Evolutionary conservation across 306 rosid species (phyloP).

Genomic region (Ceratonia siliqua): DNA sequence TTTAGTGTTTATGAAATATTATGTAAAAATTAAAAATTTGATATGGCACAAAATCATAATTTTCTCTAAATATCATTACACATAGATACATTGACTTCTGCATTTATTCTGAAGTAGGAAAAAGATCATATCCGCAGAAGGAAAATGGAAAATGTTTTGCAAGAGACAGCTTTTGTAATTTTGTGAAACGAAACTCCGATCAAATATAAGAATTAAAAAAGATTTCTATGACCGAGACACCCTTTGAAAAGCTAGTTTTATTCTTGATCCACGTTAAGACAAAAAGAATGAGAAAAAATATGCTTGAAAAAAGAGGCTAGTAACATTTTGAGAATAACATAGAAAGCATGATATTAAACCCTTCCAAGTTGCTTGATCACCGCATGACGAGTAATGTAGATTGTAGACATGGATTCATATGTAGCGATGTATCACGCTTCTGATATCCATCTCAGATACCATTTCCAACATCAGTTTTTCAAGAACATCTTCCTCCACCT

Average conservation of each 20-base stretch:
- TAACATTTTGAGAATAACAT: not conserved
- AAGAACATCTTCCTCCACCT: constrained; percentile 54
- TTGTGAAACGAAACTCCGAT: no score
- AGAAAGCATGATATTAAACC: not conserved
- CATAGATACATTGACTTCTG: no score
- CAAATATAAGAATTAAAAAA: no score
- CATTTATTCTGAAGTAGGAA: no score
- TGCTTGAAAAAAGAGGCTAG: not conserved
- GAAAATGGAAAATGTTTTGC: no score
- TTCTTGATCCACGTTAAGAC: no score
- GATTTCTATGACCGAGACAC: not conserved
- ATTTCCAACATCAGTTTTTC: constrained; percentile 60
- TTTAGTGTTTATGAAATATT: no score
- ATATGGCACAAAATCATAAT: no score
- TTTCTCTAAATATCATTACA: no score
- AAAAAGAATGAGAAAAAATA: not conserved
- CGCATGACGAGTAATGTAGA: not conserved
- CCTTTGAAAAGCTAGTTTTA: not conserved
- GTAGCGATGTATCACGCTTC: constrained; percentile 12
- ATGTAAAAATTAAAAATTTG: no score
- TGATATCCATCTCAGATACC: constrained; percentile 42
- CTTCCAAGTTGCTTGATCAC: not conserved
- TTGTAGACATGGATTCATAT: not conserved
- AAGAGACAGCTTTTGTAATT: no score
- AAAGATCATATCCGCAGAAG: no score